Evolutionary conservation across 2,329 filamentous ascomycete species (phyloP).

Genomic region (Byssochlamys sp.): DNA sequence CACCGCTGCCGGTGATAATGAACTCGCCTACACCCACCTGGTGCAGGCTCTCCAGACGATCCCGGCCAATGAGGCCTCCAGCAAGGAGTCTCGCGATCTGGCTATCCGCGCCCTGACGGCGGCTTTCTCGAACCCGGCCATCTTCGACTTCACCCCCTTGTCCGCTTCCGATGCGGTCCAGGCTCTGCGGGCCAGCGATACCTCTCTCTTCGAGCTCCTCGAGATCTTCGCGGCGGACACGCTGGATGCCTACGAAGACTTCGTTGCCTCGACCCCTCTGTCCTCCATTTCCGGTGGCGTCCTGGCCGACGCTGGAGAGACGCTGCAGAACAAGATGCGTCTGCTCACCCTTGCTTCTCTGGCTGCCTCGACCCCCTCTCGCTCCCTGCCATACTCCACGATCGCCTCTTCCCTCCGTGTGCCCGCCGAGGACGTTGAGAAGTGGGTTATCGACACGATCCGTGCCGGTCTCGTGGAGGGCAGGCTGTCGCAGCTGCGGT

Average conservation of each 20-base stretch:
- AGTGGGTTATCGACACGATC: slow-evolving; percentile 98
- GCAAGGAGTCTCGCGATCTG: slow-evolving; percentile 47
- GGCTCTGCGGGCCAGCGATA: slow-evolving; percentile 73
- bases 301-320: slow-evolving; percentile 65
- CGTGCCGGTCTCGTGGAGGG: slow-evolving; percentile 91
- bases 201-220: slow-evolving; percentile 79
- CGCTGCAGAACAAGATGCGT: slow-evolving; percentile 88
- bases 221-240: slow-evolving; percentile 92
- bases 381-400: slow-evolving; percentile 76
- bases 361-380: slow-evolving; percentile 70
- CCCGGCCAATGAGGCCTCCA: slow-evolving; percentile 48
- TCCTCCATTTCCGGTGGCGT: slow-evolving; percentile 67
- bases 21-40: slow-evolving; percentile 66
- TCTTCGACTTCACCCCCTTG: slow-evolving; percentile 66
- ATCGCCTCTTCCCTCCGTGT: slow-evolving; percentile 82
- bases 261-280: slow-evolving; percentile 55
- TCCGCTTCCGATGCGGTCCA: slow-evolving; percentile 68
- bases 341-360: slow-evolving; percentile 85
- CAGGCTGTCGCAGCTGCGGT: slow-evolving; percentile 84
- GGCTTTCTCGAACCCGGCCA: slow-evolving; percentile 55
- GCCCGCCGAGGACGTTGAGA: slow-evolving; percentile 74
- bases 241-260: slow-evolving; percentile 90
- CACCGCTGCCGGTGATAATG: slow-evolving; percentile 63
- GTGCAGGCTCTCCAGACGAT: slow-evolving; percentile 69
- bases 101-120: slow-evolving; percentile 56